Conservation (phyloP, 345 rosid species). For the Linum trigynum region DNA sequence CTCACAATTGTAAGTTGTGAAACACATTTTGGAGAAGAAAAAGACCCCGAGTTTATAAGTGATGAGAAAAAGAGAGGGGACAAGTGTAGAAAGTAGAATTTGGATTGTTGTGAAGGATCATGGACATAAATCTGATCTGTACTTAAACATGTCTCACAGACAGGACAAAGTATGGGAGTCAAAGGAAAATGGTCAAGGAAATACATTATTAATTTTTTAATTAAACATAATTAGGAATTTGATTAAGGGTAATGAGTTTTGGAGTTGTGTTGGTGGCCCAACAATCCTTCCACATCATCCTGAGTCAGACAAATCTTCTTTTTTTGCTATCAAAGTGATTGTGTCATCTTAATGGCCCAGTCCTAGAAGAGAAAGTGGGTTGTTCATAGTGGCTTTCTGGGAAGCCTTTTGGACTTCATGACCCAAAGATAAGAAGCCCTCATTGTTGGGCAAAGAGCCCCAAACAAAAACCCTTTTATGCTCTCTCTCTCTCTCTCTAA, state of each 20-base stretch:
- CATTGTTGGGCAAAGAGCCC: neutral
- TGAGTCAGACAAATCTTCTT: conserved; percentile 50
- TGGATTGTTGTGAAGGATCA: conserved; percentile 4
- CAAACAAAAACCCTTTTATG: neutral
- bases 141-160: neutral
- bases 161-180: conserved; percentile 6
- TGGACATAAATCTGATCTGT: neutral
- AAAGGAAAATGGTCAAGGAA: conserved; percentile 5
- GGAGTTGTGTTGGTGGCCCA: conserved; percentile 19
- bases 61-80: neutral
- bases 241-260: conserved; percentile 15
- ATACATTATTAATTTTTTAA: neutral
- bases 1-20: no score
- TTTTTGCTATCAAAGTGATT: conserved; percentile 16
- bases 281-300: conserved; percentile 35
- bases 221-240: neutral
- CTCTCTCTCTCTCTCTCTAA: neutral
- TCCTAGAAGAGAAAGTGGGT: neutral
- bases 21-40: neutral
- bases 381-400: neutral
- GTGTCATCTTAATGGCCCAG: conserved; percentile 24
- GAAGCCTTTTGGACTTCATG: neutral
- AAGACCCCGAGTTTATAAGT: neutral
- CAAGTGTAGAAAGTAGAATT: neutral
- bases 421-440: neutral